Evolutionary conservation across 352 stramenopile species (phyloP).

Genomic region (Phytophthora multivora): DNA sequence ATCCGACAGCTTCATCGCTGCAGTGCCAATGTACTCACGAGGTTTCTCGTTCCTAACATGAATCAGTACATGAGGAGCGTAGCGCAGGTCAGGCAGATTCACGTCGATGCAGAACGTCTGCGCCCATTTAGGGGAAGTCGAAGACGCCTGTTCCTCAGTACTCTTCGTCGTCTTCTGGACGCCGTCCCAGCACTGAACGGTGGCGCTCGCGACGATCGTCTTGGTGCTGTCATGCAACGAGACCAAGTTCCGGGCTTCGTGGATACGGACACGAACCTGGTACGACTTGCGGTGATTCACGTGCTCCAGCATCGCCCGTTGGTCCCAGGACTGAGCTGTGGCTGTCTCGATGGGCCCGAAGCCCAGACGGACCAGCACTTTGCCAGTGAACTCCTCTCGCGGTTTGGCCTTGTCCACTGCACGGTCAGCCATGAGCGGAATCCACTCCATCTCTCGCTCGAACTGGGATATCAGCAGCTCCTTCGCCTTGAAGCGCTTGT

Average conservation of each 20-base stretch:
- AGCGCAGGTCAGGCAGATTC: constrained; percentile 59
- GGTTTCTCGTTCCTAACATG: constrained; percentile 59
- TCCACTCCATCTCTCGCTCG: constrained; percentile 51
- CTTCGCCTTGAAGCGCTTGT: constrained; percentile 69
- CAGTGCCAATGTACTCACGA: constrained; percentile 50
- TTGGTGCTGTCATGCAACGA: constrained; percentile 36
- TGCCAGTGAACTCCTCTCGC: constrained; percentile 67
- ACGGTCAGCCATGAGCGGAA: constrained; percentile 65
- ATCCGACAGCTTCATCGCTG: constrained; percentile 29
- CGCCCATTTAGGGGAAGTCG: constrained; percentile 47
- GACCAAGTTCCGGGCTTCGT: constrained; percentile 51
- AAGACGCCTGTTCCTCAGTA: constrained; percentile 20
- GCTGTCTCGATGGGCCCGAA: constrained; percentile 64
- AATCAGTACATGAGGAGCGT: constrained; percentile 65
- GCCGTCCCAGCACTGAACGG: constrained; percentile 66
- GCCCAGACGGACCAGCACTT: constrained; percentile 69
- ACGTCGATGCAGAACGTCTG: constrained; percentile 77
- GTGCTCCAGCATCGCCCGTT: constrained; percentile 58
- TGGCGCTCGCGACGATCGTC: constrained; percentile 54
- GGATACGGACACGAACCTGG: constrained; percentile 76
- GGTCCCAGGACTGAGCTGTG: constrained; percentile 55
- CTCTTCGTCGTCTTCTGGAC: constrained; percentile 41
- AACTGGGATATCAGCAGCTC: constrained; percentile 62
- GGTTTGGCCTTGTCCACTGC: constrained; percentile 54
- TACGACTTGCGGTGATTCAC: constrained; percentile 69